Base-by-base conservation (phyloP, 108 stramenopile genomes). In the Pseudonitzschia multistriata region DNA sequence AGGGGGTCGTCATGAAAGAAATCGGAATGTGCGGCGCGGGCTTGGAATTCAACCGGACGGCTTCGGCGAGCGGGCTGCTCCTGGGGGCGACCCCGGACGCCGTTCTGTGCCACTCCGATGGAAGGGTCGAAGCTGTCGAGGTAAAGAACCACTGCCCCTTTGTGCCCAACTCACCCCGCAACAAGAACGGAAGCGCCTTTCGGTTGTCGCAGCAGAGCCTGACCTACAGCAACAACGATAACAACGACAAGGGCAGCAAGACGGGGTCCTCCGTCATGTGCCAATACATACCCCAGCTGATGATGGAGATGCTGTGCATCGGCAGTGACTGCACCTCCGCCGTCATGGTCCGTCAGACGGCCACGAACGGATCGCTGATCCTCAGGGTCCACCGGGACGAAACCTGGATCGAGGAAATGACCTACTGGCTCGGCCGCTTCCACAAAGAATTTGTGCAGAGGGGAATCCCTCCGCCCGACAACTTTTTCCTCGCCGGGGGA, bases 131-230 rank as follows among this genome's bases (percentile, higher is more conserved):
- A 73, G 90, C 82, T 3, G 55, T 94, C 45, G 93, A 94, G 70
- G 93, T 94, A 30, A 94, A 94, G 76, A 94, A 94, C 79, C 93
- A 94, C 76, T 94, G 93, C 45, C 89, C 93, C n/a, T 94, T 94
- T 71, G 79, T 82, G 15, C 57, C 71, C 37, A 50, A 42, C 37
- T 17, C 21, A 21, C n/a, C 35, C 25, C 52, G 17, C 55, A 59
- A 64, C 17, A 62, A 72, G 22, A 63, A 56, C 34, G 70, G 71
- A 4, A 11, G 35, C 34, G 61, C 47, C 73, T 67, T 81, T 80
- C 77, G 63, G 13, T 52, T 68, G 65, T 15, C 77, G 71, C 72
- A 85, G 57, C 71, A 70, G 63, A 17, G 64, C 10, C 33, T 37
- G 34, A 6, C n/a, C 24, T 21, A 45, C n/a, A 39, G 13, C 19